Percentiles rank a stretch among this genome's conserved stretches.
Evolutionary conservation across 1,139 yeast species (phyloP).

Genomic region (Hansenula anomala): DNA sequence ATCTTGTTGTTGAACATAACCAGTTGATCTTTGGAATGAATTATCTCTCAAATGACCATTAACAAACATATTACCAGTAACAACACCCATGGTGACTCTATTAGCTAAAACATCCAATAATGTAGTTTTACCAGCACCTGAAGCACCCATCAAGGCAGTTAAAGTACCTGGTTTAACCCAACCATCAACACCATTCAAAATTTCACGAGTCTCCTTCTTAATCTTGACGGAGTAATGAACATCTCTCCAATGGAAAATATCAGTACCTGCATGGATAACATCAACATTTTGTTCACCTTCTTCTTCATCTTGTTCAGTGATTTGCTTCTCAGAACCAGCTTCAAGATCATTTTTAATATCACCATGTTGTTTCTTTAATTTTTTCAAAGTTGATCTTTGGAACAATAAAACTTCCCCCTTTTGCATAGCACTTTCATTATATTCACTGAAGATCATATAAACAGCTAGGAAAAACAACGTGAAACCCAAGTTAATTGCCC

Average conservation of each 20-base stretch:
- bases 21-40: constrained; percentile 77
- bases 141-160: constrained; percentile 82
- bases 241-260: constrained; percentile 77
- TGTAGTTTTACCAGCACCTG: constrained; percentile 88
- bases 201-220: constrained; percentile 57
- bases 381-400: constrained; percentile 41
- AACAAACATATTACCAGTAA: constrained; percentile 71
- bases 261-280: constrained; percentile 26
- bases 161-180: constrained; percentile 78
- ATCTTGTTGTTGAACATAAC: constrained; percentile 84
- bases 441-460: constrained; percentile 51
- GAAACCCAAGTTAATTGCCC: constrained; percentile 53
- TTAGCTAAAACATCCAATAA: constrained; percentile 70
- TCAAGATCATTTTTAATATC: constrained; percentile 21
- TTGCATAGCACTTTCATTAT: constrained; percentile 70
- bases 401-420: constrained; percentile 79
- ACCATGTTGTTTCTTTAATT: constrained; percentile 24
- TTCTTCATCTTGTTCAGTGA: constrained; percentile 17
- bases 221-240: constrained; percentile 70
- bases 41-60: constrained; percentile 65
- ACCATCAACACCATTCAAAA: constrained; percentile 70
- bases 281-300: constrained; percentile 12
- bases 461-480: constrained; percentile 27
- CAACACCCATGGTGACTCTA: constrained; percentile 75
- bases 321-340: constrained; percentile 17